phyloP scores from a whole-genome alignment of 176 grass and related monocot genomes.

The Phoenix roebelenii region DNA sequence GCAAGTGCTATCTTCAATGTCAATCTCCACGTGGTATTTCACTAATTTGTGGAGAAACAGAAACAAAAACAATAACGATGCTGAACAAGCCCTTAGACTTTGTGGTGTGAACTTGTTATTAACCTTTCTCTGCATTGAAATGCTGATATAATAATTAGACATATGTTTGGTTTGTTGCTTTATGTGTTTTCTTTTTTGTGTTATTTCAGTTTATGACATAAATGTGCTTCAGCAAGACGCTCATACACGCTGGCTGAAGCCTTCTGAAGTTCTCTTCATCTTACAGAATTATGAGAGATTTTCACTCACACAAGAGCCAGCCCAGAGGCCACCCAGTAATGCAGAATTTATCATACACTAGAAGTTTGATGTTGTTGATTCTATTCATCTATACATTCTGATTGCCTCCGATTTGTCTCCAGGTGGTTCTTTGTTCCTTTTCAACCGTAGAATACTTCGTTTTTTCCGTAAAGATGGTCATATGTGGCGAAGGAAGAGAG shows the following conservation, averaged over 20 bases:
- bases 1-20: too few relatives aligned
- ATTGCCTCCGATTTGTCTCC: slow-evolving; percentile 7
- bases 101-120: too few relatives aligned
- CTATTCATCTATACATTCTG: background rate
- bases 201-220: slow-evolving; percentile 69
- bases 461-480: slow-evolving; percentile 92
- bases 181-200: background rate
- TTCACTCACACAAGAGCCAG: slow-evolving; percentile 44
- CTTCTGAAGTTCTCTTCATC: slow-evolving; percentile 80
- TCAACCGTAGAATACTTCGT: slow-evolving; percentile 79
- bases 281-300: slow-evolving; percentile 74
- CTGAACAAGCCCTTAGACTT: too few relatives aligned
- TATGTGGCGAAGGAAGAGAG: slow-evolving; percentile 89
- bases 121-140: too few relatives aligned
- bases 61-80: too few relatives aligned
- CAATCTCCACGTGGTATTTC: too few relatives aligned
- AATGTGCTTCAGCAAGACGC: slow-evolving; percentile 65
- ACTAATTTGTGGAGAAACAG: too few relatives aligned
- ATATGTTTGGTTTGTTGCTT: too few relatives aligned
- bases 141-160: too few relatives aligned
- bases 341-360: slow-evolving; percentile 1
- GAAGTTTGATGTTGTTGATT: slow-evolving; percentile 7
- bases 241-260: slow-evolving; percentile 72
- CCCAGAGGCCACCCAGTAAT: slow-evolving; percentile 73
- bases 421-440: slow-evolving; percentile 97